Percentiles rank a stretch among this genome's conserved stretches.
These are phyloP conservation scores for Arthromyces matolae DNA, from an alignment of 768 basidiomycete species.

Conservation along the genomic window DNA sequence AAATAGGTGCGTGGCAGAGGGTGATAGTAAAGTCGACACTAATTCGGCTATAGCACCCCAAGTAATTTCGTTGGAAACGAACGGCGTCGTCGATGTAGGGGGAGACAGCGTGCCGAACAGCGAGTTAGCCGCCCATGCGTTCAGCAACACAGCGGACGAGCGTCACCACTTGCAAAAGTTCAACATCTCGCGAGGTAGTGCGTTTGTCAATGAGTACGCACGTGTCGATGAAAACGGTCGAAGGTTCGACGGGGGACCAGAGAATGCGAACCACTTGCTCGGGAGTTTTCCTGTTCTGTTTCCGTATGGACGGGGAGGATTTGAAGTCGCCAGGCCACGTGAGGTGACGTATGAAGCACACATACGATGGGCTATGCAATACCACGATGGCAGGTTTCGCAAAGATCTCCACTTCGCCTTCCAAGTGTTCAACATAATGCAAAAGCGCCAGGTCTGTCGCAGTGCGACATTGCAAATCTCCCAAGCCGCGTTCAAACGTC, in stretches of 20 bases:
- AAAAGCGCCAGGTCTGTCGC: constrained; percentile 20
- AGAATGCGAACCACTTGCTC: constrained; percentile 11
- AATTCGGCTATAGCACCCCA: neutral
- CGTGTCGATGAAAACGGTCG: neutral
- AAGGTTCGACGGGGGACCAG: neutral
- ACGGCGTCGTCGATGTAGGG: neutral
- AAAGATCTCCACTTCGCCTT: constrained; percentile 26
- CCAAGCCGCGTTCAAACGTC: constrained; percentile 16
- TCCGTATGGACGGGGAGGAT: constrained; percentile 16
- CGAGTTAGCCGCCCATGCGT: constrained; percentile 1
- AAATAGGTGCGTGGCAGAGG: no score
- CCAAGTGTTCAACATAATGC: constrained; percentile 23
- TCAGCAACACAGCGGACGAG: neutral
- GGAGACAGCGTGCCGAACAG: constrained; percentile 1
- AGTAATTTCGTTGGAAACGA: neutral
- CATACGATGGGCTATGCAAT: constrained; percentile 20
- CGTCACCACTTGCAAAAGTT: no score
- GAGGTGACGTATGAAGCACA: constrained; percentile 17
- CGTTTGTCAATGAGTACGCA: constrained; percentile 8
- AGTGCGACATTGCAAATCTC: constrained; percentile 32
- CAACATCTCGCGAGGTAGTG: neutral
- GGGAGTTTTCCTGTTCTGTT: constrained; percentile 10
- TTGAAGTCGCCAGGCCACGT: constrained; percentile 1
- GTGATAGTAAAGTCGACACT: no score
- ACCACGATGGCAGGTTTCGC: constrained; percentile 27